Evolutionary conservation across 1,284 basidiomycete species (phyloP).

Genomic region (Ganoderma multipileum): DNA sequence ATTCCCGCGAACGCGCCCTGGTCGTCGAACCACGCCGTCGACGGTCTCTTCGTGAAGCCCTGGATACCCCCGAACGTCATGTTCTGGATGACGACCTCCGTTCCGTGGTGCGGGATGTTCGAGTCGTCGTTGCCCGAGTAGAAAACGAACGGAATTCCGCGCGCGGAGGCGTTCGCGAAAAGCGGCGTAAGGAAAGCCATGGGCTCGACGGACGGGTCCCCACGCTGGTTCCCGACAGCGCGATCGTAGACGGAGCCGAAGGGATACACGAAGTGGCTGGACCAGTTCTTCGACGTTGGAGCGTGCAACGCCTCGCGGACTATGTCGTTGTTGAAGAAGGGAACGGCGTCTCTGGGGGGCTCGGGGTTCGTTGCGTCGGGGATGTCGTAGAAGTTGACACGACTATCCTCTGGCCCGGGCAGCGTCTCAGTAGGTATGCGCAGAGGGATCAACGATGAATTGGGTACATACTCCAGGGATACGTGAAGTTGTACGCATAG

Average conservation of each 20-base stretch:
- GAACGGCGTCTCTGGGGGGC: slow-evolving; percentile 51
- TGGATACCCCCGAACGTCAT: slow-evolving; percentile 64
- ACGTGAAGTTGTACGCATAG: slow-evolving; percentile 46
- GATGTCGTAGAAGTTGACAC: slow-evolving; percentile 52
- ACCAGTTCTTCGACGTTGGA: slow-evolving; percentile 66
- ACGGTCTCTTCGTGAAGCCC: slow-evolving; percentile 67
- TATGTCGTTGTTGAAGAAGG: slow-evolving; percentile 66
- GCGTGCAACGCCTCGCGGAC: slow-evolving; percentile 69
- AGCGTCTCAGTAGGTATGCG: background rate
- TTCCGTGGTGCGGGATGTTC: slow-evolving; percentile 39
- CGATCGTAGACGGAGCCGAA: slow-evolving; percentile 46
- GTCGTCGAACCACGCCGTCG: slow-evolving; percentile 56
- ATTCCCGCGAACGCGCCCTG: slow-evolving; percentile 39
- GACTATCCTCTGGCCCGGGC: slow-evolving; percentile 23
- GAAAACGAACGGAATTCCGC: slow-evolving; percentile 38
- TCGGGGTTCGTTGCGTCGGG: slow-evolving; percentile 61
- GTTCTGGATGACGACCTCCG: slow-evolving; percentile 57
- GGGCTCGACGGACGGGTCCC: slow-evolving; percentile 50
- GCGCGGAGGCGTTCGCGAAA: slow-evolving; percentile 36
- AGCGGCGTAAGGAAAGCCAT: slow-evolving; percentile 40
- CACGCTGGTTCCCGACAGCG: slow-evolving; percentile 34
- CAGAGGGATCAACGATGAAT: background rate
- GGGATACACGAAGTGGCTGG: slow-evolving; percentile 52
- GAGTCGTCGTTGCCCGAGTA: slow-evolving; percentile 43
- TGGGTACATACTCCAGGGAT: slow-evolving; percentile 65